These are phyloP conservation scores for Bolboschoenoplectus hybrid DNA, from an alignment of 202 grass and related monocot species.

Conservation along the genomic window DNA sequence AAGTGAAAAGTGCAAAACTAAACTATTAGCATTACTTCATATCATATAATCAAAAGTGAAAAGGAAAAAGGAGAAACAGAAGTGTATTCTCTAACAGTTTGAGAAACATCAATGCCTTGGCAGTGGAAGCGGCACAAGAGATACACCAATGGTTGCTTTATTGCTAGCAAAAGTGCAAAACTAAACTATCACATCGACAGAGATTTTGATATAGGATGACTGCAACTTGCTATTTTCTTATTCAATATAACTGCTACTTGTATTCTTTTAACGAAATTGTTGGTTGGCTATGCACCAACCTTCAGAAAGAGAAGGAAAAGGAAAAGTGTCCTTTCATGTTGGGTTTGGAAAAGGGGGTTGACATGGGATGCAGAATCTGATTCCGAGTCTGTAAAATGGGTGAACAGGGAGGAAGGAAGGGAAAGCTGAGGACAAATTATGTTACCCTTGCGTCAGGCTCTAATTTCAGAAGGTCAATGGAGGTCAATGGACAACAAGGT, in stretches of 20 bases:
- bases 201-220: slow-evolving; percentile 5
- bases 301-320: background rate
- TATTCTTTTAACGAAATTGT: background rate
- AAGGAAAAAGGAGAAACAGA: background rate
- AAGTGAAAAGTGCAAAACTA: no score
- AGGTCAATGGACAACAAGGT: background rate
- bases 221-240: background rate
- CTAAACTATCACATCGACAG: background rate
- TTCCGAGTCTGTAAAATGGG: background rate
- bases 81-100: background rate
- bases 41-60: background rate
- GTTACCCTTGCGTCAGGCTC: background rate
- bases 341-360: background rate
- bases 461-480: background rate
- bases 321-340: background rate
- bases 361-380: background rate
- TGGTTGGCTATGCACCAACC: background rate
- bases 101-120: background rate
- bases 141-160: background rate
- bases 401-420: background rate
- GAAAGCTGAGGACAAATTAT: background rate
- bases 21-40: background rate
- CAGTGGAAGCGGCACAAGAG: background rate
- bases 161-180: slow-evolving; percentile 3
- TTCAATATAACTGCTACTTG: background rate